Evolutionary conservation across 441 rosid genomes (phyloP).

Genomic region (Adansonia rubrostipa): DNA sequence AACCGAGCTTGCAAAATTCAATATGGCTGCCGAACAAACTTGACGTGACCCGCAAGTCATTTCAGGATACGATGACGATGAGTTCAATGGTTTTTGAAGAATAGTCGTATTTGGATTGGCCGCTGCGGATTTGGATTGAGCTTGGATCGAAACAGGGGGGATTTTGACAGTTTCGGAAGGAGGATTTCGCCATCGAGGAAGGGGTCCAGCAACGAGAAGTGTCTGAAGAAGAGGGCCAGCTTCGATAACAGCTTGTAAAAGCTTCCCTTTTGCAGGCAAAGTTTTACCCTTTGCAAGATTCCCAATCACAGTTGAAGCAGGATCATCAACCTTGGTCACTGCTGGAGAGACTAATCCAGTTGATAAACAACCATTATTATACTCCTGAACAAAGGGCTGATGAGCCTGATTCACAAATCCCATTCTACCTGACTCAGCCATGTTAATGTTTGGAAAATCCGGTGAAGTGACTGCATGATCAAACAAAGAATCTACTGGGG

Average conservation of each 20-base stretch:
- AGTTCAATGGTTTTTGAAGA: constrained; percentile 26
- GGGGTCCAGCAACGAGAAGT: constrained; percentile 79
- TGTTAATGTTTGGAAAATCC: constrained; percentile 59
- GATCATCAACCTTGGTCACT: constrained; percentile 38
- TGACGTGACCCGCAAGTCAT: constrained; percentile 39
- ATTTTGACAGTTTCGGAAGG: constrained; percentile 49
- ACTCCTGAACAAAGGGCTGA: constrained; percentile 15
- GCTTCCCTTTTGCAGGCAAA: constrained; percentile 73
- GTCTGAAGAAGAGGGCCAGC: constrained; percentile 83
- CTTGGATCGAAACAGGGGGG: constrained; percentile 51
- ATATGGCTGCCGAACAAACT: constrained; percentile 54
- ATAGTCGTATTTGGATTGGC: neutral
- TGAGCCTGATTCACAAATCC: constrained; percentile 34
- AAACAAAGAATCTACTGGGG: constrained; percentile 71
- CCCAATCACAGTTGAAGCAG: constrained; percentile 46
- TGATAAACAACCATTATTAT: neutral
- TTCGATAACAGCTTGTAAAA: constrained; percentile 68
- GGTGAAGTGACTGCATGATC: constrained; percentile 71
- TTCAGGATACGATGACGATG: constrained; percentile 24
- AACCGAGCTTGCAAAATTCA: constrained; percentile 45
- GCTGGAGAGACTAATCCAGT: constrained; percentile 24
- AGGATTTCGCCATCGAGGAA: constrained; percentile 92
- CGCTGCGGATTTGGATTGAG: constrained; percentile 23
- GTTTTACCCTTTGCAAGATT: constrained; percentile 50
- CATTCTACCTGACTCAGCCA: constrained; percentile 56